Evolutionary conservation across 2,329 filamentous ascomycete species (phyloP).

Genomic region (Pseudogymnoascus sp.): DNA sequence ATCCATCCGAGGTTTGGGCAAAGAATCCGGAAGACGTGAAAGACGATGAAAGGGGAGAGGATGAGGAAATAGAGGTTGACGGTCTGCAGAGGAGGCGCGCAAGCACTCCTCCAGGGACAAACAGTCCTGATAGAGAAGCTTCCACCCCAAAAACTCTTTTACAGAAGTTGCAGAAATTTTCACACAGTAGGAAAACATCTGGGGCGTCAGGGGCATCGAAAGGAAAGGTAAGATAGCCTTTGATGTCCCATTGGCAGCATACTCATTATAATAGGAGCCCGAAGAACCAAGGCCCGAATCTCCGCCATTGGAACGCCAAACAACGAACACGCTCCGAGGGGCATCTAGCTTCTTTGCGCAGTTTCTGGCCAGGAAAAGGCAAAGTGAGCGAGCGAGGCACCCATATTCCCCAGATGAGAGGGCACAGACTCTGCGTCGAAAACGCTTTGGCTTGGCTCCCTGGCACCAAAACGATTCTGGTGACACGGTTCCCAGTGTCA

Average conservation of each 20-base stretch:
- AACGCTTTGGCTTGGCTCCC: conserved; percentile 25
- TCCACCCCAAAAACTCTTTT: not conserved
- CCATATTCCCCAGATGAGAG: conserved; percentile 11
- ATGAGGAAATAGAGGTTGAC: not conserved
- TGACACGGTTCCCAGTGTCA: conserved; percentile 22
- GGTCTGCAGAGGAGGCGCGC: not conserved
- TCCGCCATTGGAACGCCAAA: not conserved
- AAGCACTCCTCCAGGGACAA: not conserved
- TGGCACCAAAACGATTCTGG: conserved; percentile 27
- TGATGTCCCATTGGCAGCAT: too few species aligned
- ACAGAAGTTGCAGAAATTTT: not conserved
- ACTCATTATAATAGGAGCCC: not conserved
- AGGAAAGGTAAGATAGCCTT: not conserved
- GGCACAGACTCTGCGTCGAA: conserved; percentile 11
- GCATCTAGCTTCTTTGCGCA: conserved; percentile 1
- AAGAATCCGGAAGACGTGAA: not conserved
- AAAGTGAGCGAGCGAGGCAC: not conserved
- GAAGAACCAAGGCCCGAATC: not conserved
- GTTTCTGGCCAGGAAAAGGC: not conserved
- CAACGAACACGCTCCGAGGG: not conserved
- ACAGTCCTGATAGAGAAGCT: not conserved
- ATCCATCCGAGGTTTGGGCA: not conserved
- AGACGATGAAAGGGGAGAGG: not conserved
- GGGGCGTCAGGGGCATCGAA: not conserved
- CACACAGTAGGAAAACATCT: not conserved